Evolutionary conservation across 495 filamentous ascomycete species (phyloP).

Genomic region (Xylaria longipes): DNA sequence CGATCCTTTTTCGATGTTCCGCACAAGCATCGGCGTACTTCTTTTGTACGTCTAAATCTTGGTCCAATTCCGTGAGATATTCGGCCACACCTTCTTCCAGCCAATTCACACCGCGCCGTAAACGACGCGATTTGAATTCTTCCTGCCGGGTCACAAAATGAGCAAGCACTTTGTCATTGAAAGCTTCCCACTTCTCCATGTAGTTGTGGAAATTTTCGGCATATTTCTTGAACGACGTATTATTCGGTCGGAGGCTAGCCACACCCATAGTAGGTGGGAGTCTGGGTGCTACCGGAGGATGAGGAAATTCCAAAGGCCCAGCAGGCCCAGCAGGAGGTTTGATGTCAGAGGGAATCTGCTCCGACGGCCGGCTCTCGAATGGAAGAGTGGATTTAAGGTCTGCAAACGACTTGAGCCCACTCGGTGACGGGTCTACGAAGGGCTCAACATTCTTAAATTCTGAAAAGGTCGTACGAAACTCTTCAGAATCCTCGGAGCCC

Average conservation of each 20-base stretch:
- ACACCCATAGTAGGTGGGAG: slow-evolving; percentile 46
- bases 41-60: slow-evolving; percentile 27
- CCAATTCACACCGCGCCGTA: slow-evolving; percentile 37
- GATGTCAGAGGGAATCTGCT: slow-evolving; percentile 47
- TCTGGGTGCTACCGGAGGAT: slow-evolving; percentile 64
- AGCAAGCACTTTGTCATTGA: slow-evolving; percentile 66
- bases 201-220: slow-evolving; percentile 68
- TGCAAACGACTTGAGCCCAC: slow-evolving; percentile 66
- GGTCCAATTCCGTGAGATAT: slow-evolving; percentile 24
- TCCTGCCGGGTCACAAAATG: slow-evolving; percentile 72
- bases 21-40: slow-evolving; percentile 20
- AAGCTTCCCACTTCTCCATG: slow-evolving; percentile 70
- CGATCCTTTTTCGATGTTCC: slow-evolving; percentile 24
- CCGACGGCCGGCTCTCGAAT: slow-evolving; percentile 69
- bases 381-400: slow-evolving; percentile 74
- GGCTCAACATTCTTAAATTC: slow-evolving; percentile 73
- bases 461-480: slow-evolving; percentile 62
- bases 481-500: slow-evolving; percentile 53
- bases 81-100: slow-evolving; percentile 50
- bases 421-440: slow-evolving; percentile 56
- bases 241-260: slow-evolving; percentile 48
- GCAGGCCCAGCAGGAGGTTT: slow-evolving; percentile 35
- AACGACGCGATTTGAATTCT: slow-evolving; percentile 55
- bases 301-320: slow-evolving; percentile 62
- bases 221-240: slow-evolving; percentile 64